A percentile compares a stretch with the other conserved stretches of the same genome.
These are phyloP conservation scores for Annulohypoxylon truncatum DNA, from an alignment of 2,329 filamentous ascomycete species.

Conservation along the genomic window DNA sequence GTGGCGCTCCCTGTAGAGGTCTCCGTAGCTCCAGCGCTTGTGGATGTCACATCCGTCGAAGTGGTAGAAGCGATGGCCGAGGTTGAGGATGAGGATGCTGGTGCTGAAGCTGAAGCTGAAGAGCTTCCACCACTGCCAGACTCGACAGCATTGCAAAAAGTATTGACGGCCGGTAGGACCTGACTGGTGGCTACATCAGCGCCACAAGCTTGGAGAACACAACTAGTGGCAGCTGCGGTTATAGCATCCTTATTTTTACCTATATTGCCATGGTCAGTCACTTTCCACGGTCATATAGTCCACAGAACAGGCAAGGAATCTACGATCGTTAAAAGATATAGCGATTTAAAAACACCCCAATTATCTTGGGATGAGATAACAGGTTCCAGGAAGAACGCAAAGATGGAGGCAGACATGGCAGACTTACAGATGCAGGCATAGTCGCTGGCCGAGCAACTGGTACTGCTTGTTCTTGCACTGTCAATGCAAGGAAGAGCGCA, in stretches of 20 bases:
- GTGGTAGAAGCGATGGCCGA: constrained; percentile 7
- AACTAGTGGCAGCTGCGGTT: constrained; percentile 36
- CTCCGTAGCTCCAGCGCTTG: neutral
- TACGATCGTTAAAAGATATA: no score
- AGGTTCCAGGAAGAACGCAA: neutral
- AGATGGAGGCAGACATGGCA: neutral
- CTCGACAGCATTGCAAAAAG: constrained; percentile 41
- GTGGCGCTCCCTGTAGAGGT: neutral
- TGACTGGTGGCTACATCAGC: constrained; percentile 33
- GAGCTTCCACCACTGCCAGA: constrained; percentile 20
- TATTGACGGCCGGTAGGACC: constrained; percentile 42
- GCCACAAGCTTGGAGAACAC: constrained; percentile 42
- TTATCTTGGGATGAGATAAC: neutral
- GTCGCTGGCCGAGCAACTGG: constrained; percentile 38
- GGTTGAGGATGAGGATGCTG: constrained; percentile 1
- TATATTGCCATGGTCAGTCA: neutral
- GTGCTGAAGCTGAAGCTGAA: neutral
- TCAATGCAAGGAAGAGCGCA: constrained; percentile 45
- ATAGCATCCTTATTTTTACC: constrained; percentile 36
- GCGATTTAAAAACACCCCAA: neutral
- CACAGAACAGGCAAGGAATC: no score
- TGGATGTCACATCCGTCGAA: constrained; percentile 4
- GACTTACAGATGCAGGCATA: constrained; percentile 46
- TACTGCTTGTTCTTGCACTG: constrained; percentile 32
- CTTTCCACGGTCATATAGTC: neutral